Evolutionary conservation across 345 rosid species (phyloP).

Genomic region (Citrus mangshanensis): DNA sequence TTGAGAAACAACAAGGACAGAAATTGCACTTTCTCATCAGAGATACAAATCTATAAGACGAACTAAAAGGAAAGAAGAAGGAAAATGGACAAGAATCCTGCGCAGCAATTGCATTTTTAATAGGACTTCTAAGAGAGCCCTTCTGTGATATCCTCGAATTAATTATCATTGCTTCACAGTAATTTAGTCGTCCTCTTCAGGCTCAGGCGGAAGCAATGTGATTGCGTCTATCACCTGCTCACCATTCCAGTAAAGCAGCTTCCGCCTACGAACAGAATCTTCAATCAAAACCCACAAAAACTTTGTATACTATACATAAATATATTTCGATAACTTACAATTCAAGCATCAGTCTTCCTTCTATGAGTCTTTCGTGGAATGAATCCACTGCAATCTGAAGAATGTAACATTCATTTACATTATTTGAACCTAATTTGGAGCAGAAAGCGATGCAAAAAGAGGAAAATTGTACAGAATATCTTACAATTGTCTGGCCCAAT

Average conservation of each 20-base stretch:
- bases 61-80: not conserved
- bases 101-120: not conserved
- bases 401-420: not conserved
- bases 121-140: not conserved
- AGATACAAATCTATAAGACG: not conserved
- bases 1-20: not conserved
- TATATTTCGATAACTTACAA: not conserved
- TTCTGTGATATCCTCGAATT: not conserved
- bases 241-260: not conserved
- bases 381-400: not conserved
- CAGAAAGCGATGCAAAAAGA: not conserved
- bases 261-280: not conserved
- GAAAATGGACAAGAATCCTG: not conserved
- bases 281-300: not conserved
- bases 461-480: not conserved
- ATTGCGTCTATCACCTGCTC: not conserved
- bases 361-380: not conserved
- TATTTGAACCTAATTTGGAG: not conserved
- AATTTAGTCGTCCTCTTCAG: too few relatives aligned
- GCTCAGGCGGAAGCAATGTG: too few relatives aligned
- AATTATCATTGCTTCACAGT: not conserved
- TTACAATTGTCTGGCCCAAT: not conserved
- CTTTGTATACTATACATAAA: not conserved
- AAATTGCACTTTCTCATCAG: not conserved
- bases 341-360: not conserved